These are phyloP conservation scores for Beta vulgaris DNA, from an alignment of 148 eudicot genomes.

Conservation along the genomic window DNA sequence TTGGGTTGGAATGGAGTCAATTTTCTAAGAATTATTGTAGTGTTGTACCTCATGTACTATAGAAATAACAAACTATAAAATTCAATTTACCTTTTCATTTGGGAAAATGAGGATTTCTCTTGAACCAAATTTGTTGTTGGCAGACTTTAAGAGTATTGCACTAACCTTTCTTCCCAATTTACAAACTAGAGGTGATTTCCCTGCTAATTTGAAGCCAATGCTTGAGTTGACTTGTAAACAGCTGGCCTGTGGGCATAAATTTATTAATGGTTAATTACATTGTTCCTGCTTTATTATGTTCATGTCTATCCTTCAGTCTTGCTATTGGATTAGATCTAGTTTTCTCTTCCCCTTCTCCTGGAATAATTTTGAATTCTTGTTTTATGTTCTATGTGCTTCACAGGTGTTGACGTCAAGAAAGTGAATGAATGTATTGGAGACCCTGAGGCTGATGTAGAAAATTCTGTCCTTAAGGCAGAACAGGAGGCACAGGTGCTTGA, in stretches of 20 bases:
- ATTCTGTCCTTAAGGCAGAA: constrained; percentile 65
- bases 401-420: constrained; percentile 63
- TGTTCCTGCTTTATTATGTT: neutral
- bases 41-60: neutral
- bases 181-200: neutral
- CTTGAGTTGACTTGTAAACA: neutral
- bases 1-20: neutral
- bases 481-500: constrained; percentile 66
- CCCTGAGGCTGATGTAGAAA: constrained; percentile 58
- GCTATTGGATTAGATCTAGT: neutral
- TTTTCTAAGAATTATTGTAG: neutral
- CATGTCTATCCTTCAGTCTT: neutral
- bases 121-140: neutral
- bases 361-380: constrained; percentile 14
- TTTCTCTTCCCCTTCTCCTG: neutral
- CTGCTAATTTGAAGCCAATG: neutral
- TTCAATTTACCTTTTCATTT: neutral
- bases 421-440: constrained; percentile 70
- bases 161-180: neutral
- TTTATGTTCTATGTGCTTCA: constrained; percentile 16
- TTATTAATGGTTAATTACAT: neutral
- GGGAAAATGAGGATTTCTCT: neutral
- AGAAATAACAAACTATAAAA: too few relatives aligned
- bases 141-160: neutral
- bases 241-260: neutral